Evolutionary conservation across 108 stramenopile genomes (phyloP).

Genomic region (Skeletonema marinoi): DNA sequence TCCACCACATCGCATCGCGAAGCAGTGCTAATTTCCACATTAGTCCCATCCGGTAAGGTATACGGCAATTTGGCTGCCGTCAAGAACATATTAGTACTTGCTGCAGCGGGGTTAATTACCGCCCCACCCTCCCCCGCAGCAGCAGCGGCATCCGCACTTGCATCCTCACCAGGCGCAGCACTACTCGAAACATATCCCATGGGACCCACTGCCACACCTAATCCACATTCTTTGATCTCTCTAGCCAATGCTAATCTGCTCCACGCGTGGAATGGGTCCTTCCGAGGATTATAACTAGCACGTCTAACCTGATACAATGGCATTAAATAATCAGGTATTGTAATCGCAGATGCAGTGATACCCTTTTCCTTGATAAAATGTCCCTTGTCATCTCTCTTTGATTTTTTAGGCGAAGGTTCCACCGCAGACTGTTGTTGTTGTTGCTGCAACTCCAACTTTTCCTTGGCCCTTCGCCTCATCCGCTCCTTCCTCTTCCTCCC

Average conservation of each 20-base stretch:
- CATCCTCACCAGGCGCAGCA: constrained; percentile 9
- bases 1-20: constrained; percentile 73
- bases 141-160: neutral
- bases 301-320: constrained; percentile 76
- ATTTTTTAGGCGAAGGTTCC: constrained; percentile 10
- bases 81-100: constrained; percentile 43
- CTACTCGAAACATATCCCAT: constrained; percentile 34
- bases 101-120: constrained; percentile 20
- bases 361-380: constrained; percentile 29
- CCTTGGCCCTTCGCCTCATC: constrained; percentile 36
- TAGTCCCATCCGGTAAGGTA: constrained; percentile 75
- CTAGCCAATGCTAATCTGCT: constrained; percentile 65
- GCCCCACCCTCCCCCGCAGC: constrained; percentile 5
- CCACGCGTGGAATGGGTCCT: constrained; percentile 57
- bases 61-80: constrained; percentile 63
- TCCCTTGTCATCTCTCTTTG: constrained; percentile 28
- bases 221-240: constrained; percentile 71
- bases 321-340: constrained; percentile 53
- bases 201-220: constrained; percentile 64
- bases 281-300: constrained; percentile 16
- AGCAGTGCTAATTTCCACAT: constrained; percentile 66
- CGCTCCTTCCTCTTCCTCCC: constrained; percentile 43
- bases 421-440: constrained; percentile 7
- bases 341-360: neutral
- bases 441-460: constrained; percentile 7